Percentiles rank a stretch among this genome's conserved stretches.
phyloP scores from a whole-genome alignment of 805 yeast species.

The Yarrowia divulgata region DNA sequence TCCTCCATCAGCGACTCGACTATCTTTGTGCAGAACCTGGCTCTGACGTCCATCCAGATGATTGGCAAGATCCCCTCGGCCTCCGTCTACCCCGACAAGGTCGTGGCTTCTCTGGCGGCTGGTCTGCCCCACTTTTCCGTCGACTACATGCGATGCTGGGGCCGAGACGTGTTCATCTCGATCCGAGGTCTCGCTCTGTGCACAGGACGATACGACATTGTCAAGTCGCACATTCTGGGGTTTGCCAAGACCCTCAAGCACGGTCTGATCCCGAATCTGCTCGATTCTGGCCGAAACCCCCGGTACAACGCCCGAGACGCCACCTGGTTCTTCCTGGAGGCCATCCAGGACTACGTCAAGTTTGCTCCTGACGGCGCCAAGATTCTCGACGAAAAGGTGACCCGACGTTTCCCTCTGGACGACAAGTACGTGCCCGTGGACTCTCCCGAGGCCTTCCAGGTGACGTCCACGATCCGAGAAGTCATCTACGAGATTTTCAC shows the following conservation, averaged over 20 bases:
- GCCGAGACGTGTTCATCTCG: slow-evolving; percentile 92
- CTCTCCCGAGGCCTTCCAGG: slow-evolving; percentile 77
- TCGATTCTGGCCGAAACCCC: slow-evolving; percentile 93
- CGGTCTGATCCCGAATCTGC: slow-evolving; percentile 90
- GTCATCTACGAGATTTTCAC: slow-evolving; percentile 78
- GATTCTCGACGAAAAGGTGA: slow-evolving; percentile 73
- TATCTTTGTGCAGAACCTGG: slow-evolving; percentile 77
- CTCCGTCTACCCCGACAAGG: slow-evolving; percentile 68
- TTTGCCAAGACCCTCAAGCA: slow-evolving; percentile 93
- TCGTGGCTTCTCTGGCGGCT: slow-evolving; percentile 84
- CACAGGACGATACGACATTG: slow-evolving; percentile 80
- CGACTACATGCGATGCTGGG: slow-evolving; percentile 98
- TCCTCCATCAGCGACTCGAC: slow-evolving; percentile 65
- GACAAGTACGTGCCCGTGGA: slow-evolving; percentile 75
- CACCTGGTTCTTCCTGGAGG: slow-evolving; percentile 90
- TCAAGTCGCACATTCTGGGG: slow-evolving; percentile 78
- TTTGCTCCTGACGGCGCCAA: slow-evolving; percentile 71
- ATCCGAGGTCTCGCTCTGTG: slow-evolving; percentile 80
- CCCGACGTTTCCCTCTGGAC: slow-evolving; percentile 87
- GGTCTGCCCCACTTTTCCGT: slow-evolving; percentile 94
- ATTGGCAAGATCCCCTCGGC: slow-evolving; percentile 75
- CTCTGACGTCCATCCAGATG: slow-evolving; percentile 87
- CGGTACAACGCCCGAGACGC: slow-evolving; percentile 97
- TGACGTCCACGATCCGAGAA: slow-evolving; percentile 74
- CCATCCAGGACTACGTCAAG: slow-evolving; percentile 80